These are phyloP conservation scores for Fraxinus quadrangulata DNA, from an alignment of 257 asterid genomes.

Conservation along the genomic window DNA sequence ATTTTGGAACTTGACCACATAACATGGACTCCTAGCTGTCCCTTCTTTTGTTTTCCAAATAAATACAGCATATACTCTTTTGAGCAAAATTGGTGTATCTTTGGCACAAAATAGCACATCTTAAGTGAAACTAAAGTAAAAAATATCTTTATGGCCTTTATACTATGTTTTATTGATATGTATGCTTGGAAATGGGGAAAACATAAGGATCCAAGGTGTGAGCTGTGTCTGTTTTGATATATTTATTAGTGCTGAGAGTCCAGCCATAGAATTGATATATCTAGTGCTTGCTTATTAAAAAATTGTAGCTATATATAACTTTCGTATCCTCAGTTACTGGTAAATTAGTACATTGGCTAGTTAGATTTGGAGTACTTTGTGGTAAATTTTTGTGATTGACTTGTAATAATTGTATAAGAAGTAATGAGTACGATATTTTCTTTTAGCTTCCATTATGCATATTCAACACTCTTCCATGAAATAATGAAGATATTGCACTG, in stretches of 20 bases:
- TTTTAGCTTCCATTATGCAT: conserved; percentile 5
- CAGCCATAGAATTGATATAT: background rate
- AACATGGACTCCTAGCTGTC: background rate
- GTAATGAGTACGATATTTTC: background rate
- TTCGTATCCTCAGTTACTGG: conserved; percentile 10
- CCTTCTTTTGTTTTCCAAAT: background rate
- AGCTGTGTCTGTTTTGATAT: background rate
- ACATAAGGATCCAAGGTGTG: background rate
- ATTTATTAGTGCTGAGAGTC: background rate
- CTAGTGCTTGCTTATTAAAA: background rate
- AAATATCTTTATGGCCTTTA: background rate
- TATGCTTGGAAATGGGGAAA: background rate
- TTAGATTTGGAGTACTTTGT: conserved; percentile 4
- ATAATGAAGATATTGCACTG: conserved; percentile 16
- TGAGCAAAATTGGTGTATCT: background rate
- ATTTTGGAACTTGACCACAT: background rate
- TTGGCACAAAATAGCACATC: background rate
- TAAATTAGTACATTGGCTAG: conserved; percentile 18
- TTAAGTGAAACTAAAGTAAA: background rate
- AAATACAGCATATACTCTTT: background rate
- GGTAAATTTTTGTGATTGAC: background rate
- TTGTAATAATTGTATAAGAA: too few species aligned
- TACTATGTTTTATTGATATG: background rate
- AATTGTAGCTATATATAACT: conserved; percentile 1
- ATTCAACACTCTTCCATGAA: background rate